Conservation (phyloP, 1,139 yeast genomes). For the Yarrowia galli region DNA sequence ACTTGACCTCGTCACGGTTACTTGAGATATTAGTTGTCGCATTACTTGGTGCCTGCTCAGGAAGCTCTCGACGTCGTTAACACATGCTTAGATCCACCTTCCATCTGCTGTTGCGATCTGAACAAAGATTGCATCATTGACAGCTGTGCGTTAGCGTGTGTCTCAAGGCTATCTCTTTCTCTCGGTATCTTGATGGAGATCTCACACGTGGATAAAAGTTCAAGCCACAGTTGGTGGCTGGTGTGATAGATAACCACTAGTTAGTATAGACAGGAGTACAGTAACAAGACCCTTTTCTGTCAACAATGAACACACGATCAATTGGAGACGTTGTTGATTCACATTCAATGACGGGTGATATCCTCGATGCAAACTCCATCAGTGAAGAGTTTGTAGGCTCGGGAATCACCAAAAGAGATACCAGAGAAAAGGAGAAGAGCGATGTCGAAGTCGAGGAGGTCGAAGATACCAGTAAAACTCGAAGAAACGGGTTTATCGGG, state of each 20-base stretch:
- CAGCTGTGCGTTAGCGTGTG: slow-evolving; percentile 7
- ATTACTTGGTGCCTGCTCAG: too few relatives aligned
- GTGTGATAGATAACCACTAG: slow-evolving; percentile 1
- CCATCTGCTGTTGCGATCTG: not conserved
- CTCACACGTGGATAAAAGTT: slow-evolving; percentile 15
- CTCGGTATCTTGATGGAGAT: not conserved
- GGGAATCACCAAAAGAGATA: not conserved
- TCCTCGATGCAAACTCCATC: slow-evolving; percentile 9
- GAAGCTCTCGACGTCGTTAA: too few relatives aligned
- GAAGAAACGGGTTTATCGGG: not conserved
- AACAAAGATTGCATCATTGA: not conserved
- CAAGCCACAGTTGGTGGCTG: slow-evolving; percentile 28
- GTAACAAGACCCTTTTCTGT: too few relatives aligned
- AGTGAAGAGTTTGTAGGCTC: not conserved
- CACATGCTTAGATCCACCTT: too few relatives aligned
- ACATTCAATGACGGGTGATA: not conserved
- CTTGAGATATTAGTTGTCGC: too few relatives aligned
- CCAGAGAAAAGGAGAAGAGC: not conserved
- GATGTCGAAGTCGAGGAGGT: not conserved
- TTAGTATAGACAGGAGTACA: too few relatives aligned
- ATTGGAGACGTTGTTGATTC: not conserved
- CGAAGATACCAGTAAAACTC: not conserved
- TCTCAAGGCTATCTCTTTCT: not conserved
- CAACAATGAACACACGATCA: not conserved
- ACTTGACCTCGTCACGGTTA: too few relatives aligned